Conservation (phyloP, 805 yeast species). For the Candida takata region DNA sequence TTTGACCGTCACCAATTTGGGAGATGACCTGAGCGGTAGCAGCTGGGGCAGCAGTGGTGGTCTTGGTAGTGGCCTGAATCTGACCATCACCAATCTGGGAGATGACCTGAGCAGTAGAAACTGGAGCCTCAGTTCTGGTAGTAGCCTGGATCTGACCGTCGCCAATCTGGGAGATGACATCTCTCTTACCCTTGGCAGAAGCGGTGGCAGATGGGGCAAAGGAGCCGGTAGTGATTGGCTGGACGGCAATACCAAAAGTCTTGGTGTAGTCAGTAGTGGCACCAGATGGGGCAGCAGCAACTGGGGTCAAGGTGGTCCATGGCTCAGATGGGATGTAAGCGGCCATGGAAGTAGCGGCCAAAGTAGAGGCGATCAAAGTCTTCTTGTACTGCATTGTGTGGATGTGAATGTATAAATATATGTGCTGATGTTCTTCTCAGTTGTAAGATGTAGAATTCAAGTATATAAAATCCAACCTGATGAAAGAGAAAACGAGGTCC, state of each 20-base stretch:
- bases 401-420: no score
- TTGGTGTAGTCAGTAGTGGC: slow-evolving; percentile 32
- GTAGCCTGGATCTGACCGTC: slow-evolving; percentile 54
- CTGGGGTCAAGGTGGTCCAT: slow-evolving; percentile 39
- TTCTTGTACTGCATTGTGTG: slow-evolving; percentile 39
- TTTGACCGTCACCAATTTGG: slow-evolving; percentile 43
- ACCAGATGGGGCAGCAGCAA: slow-evolving; percentile 28
- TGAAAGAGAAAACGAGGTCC: no score
- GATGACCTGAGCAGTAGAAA: slow-evolving; percentile 28
- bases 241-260: slow-evolving; percentile 38
- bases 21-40: slow-evolving; percentile 29
- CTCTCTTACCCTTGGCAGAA: slow-evolving; percentile 27
- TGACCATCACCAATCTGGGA: slow-evolving; percentile 49
- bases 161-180: slow-evolving; percentile 46
- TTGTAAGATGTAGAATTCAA: no score
- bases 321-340: slow-evolving; percentile 59
- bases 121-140: slow-evolving; percentile 21
- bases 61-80: slow-evolving; percentile 41
- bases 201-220: slow-evolving; percentile 24
- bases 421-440: no score
- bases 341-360: slow-evolving; percentile 41
- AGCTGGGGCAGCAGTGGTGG: slow-evolving; percentile 21
- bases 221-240: slow-evolving; percentile 28
- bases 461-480: no score
- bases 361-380: slow-evolving; percentile 34